phyloP scores from a whole-genome alignment of 2,329 filamentous ascomycete species.

The Diaporthe batatas region DNA sequence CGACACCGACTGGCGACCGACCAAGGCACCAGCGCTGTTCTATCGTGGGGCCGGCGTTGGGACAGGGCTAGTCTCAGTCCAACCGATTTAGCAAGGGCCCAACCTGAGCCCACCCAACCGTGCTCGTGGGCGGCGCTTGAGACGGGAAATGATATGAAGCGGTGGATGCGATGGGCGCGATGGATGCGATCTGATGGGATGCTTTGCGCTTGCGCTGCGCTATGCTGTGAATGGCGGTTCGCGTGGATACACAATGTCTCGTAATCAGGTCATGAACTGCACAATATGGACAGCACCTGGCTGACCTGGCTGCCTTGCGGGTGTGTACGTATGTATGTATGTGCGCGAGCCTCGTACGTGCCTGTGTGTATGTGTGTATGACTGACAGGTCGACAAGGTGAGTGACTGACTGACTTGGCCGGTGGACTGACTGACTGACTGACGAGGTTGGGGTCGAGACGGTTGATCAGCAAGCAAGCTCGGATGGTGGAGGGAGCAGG shows the following conservation, averaged over 20 bases:
- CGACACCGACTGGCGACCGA: conserved; percentile 27
- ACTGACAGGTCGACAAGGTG: neutral
- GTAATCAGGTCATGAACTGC: conserved; percentile 10
- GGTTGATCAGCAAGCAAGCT: conserved; percentile 26
- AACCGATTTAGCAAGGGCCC: conserved; percentile 20
- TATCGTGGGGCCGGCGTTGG: conserved; percentile 22
- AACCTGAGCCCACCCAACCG: conserved; percentile 15
- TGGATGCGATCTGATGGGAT: conserved; percentile 2
- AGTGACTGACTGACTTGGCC: neutral
- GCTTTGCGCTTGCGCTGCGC: conserved; percentile 7
- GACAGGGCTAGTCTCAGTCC: conserved; percentile 25
- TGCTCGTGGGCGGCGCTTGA: conserved; percentile 20
- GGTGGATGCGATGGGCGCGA: conserved; percentile 9
- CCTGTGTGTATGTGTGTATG: neutral
- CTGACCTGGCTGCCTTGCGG: neutral
- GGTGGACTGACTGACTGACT: neutral
- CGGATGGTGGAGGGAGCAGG: conserved; percentile 26
- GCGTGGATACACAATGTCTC: conserved; percentile 1
- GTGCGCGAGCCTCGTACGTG: neutral
- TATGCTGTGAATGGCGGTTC: neutral
- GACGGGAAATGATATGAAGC: conserved; percentile 16
- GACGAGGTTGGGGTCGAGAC: conserved; percentile 25
- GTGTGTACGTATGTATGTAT: neutral
- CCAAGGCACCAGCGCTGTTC: conserved; percentile 28
- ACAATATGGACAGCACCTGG: neutral